phyloP scores from a whole-genome alignment of 2,329 filamentous ascomycete species.

The Daldinia sp. region DNA sequence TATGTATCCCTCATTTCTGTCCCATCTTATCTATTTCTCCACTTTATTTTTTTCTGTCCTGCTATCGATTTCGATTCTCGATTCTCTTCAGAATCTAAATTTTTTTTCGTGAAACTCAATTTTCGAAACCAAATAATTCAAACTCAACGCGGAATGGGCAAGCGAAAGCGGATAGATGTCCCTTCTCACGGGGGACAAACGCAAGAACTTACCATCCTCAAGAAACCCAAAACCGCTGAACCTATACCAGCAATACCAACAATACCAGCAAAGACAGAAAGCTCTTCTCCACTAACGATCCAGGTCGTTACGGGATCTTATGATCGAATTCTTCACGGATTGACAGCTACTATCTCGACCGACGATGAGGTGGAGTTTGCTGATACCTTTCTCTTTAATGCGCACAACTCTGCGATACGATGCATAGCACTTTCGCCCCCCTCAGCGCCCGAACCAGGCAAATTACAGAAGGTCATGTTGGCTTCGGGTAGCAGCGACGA shows the following conservation, averaged over 20 bases:
- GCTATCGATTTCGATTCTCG: background rate
- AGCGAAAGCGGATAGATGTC: constrained; percentile 62
- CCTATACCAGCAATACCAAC: constrained; percentile 37
- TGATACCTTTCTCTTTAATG: constrained; percentile 95
- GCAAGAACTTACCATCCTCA: constrained; percentile 31
- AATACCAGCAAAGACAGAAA: constrained; percentile 41
- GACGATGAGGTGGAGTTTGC: constrained; percentile 73
- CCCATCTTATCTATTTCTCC: constrained; percentile 21
- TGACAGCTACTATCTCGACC: constrained; percentile 77
- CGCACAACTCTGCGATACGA: constrained; percentile 89
- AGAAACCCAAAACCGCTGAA: constrained; percentile 48
- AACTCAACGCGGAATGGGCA: constrained; percentile 55
- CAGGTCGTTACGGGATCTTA: constrained; percentile 95
- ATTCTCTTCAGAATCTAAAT: constrained; percentile 12
- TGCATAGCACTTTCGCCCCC: constrained; percentile 87
- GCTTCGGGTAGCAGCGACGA: constrained; percentile 95
- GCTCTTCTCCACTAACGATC: constrained; percentile 66
- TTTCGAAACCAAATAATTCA: constrained; percentile 3
- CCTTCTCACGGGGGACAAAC: constrained; percentile 21
- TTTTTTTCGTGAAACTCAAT: constrained; percentile 26
- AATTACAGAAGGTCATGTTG: constrained; percentile 85
- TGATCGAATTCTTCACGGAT: constrained; percentile 90
- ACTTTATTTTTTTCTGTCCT: constrained; percentile 36
- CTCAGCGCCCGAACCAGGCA: constrained; percentile 69
- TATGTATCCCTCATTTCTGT: background rate